Evolutionary conservation across 1,284 basidiomycete species (phyloP), one percentile per base, ranked within the genome.

Genomic region (Sporisorium sorghi): DNA sequence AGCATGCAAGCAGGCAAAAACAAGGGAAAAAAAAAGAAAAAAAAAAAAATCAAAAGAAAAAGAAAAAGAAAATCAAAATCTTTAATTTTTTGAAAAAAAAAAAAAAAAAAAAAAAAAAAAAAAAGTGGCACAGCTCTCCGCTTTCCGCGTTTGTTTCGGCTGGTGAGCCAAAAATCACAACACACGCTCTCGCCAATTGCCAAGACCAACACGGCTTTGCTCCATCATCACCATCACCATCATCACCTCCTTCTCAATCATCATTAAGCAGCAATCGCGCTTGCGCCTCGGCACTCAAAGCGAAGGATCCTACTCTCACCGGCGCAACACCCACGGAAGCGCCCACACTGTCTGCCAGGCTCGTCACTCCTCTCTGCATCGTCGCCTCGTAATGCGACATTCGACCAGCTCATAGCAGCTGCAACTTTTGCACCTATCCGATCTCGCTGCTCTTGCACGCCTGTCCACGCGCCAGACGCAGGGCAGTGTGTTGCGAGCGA

Each of bases 121-220:
- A 33, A 6, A 33, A 14, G n/a, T n/a, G n/a, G n/a, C n/a, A n/a
- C n/a, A n/a, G n/a, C n/a, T n/a, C n/a, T n/a, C n/a, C n/a, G n/a
- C n/a, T n/a, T n/a, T n/a, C n/a, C n/a, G n/a, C n/a, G n/a, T n/a
- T n/a, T n/a, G n/a, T n/a, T n/a, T n/a, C n/a, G n/a, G n/a, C n/a
- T n/a, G n/a, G n/a, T n/a, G n/a, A n/a, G n/a, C n/a, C n/a, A 40
- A 33, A 6, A 33, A 14, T 17, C 43, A 54, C 37, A 40, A 40
- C 37, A 54, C 28, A 30, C 28, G 9, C 30, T 33, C 19, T n/a
- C 26, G 8, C 23, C 33, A 3, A 2, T 39, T 32, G 17, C 40
- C 52, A 40, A 54, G 52, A 43, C 26, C 52, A 54, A 54, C 52
- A 54, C 40, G n/a, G n/a, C n/a, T n/a, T 26, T 4, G 24, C n/a